Base-by-base conservation (phyloP, 495 filamentous ascomycete genomes). In the Trichocladium antarcticum region DNA sequence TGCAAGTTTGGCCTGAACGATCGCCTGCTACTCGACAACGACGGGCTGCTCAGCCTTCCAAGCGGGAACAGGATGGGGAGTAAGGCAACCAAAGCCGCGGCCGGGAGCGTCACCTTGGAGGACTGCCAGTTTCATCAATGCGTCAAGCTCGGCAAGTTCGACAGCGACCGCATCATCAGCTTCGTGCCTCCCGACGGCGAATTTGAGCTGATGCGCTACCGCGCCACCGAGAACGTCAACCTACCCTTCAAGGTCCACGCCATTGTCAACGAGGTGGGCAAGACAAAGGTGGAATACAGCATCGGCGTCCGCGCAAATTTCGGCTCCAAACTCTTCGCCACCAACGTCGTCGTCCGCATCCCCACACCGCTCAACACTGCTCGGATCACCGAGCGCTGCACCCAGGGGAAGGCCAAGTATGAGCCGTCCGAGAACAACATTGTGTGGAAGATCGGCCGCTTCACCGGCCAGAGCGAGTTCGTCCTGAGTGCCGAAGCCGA, bases 101-200 rank as follows among this genome's bases (percentile, higher is more conserved):
- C 93, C 5, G 93, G 93, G 6, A 92, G 84, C 43, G 93, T 99
- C 48, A 95, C 90, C 0, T 74, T 99, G 14, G 93, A 99, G 64
- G 93, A 99, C 66, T 97, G 93, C 62, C 92, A 97, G 60, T 96
- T 99, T 72, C 93, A 99, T 67, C 93, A 99, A 69, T 99, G 93
- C 68, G 93, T 99, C 48, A 95, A 96, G 68, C 76, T 99, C 21
- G 88, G 89, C 29, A 94, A 89, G 60, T 99, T 99, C 63, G 92
- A 97, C 70, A 84, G 85, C 1, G 93, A 99, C 65, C 80, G 93
- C 43, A 99, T 94, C 63, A 99, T 99, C 67, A 89, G 83, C 19
- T 99, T 99, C 68, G 81, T 99, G 29, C 93, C 93, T 31, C 93
- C 93, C 21, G 93, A 99, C 68, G 93, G 93, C 53, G 90, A 96